A percentile compares a stretch with the other conserved stretches of the same genome.
phyloP scores from a whole-genome alignment of 2,329 filamentous ascomycete species.

The Pseudogymnoascus sp. region DNA sequence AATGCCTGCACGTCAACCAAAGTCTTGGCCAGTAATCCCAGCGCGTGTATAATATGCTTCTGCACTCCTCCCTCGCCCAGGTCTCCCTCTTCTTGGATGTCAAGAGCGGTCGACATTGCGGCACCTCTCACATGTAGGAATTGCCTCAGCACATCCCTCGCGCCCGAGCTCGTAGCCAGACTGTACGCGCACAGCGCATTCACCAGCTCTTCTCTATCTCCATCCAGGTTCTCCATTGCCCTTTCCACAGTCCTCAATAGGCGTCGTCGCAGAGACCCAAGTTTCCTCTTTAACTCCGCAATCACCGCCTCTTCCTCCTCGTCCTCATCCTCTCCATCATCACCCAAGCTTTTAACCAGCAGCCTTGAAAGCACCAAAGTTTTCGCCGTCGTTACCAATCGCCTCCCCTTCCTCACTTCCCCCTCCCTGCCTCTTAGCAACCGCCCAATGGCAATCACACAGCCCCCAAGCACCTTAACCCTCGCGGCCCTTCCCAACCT shows the following conservation, averaged over 20 bases:
- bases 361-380: conserved; percentile 69
- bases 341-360: conserved; percentile 64
- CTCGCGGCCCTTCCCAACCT: conserved; percentile 32
- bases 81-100: conserved; percentile 36
- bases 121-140: conserved; percentile 69
- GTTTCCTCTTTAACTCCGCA: conserved; percentile 55
- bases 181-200: conserved; percentile 77
- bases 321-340: conserved; percentile 36
- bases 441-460: conserved; percentile 42
- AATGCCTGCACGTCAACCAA: conserved; percentile 70
- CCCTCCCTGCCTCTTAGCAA: conserved; percentile 36
- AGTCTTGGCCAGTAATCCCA: conserved; percentile 70
- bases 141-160: conserved; percentile 69
- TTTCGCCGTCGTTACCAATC: conserved; percentile 57
- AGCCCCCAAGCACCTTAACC: conserved; percentile 45
- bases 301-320: conserved; percentile 31
- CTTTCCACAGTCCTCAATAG: conserved; percentile 63
- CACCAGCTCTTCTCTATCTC: conserved; percentile 48
- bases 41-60: conserved; percentile 36
- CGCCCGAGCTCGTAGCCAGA: conserved; percentile 70
- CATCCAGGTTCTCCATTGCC: conserved; percentile 53
- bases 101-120: conserved; percentile 58
- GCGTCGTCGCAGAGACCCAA: conserved; percentile 55
- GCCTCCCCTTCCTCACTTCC: conserved; percentile 16
- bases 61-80: conserved; percentile 45